These are phyloP conservation scores for Asclepias syriaca DNA, from an alignment of 257 asterid genomes.

Conservation along the genomic window DNA sequence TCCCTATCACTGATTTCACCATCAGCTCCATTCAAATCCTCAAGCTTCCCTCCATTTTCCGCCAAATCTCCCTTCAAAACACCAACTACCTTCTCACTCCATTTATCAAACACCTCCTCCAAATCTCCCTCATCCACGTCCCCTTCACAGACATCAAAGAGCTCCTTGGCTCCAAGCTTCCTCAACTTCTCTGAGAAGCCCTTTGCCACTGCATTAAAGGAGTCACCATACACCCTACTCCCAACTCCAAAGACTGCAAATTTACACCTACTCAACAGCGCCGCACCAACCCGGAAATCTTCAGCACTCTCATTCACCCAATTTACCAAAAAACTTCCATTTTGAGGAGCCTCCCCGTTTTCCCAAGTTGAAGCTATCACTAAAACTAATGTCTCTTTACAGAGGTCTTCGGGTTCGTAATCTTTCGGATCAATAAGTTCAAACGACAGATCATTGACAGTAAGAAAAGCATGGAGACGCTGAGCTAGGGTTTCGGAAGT, in stretches of 20 bases:
- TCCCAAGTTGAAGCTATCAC: conserved; percentile 93
- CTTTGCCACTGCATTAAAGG: conserved; percentile 63
- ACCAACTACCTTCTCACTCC: conserved; percentile 59
- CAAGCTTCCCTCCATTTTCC: conserved; percentile 25
- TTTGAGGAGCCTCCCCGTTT: conserved; percentile 61
- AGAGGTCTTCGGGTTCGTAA: conserved; percentile 89
- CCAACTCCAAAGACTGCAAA: conserved; percentile 92
- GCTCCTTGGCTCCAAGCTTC: conserved; percentile 72
- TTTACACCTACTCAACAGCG: conserved; percentile 51
- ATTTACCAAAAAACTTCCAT: conserved; percentile 71
- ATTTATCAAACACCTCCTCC: conserved; percentile 66
- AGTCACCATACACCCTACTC: conserved; percentile 63
- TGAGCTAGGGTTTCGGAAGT: conserved; percentile 86
- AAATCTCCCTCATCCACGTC: conserved; percentile 68
- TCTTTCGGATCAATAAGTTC: conserved; percentile 73
- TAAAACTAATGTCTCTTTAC: conserved; percentile 52
- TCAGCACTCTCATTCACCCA: conserved; percentile 90
- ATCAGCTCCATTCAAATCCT: conserved; percentile 34
- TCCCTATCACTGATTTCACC: conserved; percentile 50
- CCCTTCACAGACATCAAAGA: conserved; percentile 62
- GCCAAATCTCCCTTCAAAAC: conserved; percentile 44
- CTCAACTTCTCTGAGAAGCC: conserved; percentile 45
- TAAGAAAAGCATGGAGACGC: conserved; percentile 55
- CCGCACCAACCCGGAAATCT: conserved; percentile 89
- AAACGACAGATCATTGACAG: conserved; percentile 41